Evolutionary conservation across 1,139 yeast genomes (phyloP).

Genomic region (Protomyces inouyei): DNA sequence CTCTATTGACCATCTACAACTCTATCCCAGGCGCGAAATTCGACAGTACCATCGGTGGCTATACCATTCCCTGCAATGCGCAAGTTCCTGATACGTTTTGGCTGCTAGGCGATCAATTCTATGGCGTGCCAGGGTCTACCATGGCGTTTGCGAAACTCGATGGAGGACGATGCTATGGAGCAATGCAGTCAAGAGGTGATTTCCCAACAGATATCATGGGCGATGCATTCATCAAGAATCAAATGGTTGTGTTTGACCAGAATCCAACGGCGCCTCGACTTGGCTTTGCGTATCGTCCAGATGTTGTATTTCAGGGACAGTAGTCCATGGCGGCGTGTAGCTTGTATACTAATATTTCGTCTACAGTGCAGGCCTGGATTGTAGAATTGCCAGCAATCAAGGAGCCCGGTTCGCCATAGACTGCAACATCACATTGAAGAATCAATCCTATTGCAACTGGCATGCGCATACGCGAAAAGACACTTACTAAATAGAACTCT

Average conservation of each 20-base stretch:
- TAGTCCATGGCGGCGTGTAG: constrained; percentile 40
- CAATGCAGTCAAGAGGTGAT: constrained; percentile 20
- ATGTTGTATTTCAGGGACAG: constrained; percentile 34
- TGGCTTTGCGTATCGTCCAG: constrained; percentile 23
- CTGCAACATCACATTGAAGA: too few species aligned
- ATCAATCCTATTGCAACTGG: too few species aligned
- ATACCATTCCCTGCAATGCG: constrained; percentile 13
- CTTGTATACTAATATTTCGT: constrained; percentile 38
- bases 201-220: constrained; percentile 48
- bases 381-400: too few species aligned
- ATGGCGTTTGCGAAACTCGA: constrained; percentile 14
- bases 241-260: constrained; percentile 63
- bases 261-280: constrained; percentile 3
- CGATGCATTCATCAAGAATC: constrained; percentile 60
- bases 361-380: constrained; percentile 36
- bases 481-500: too few species aligned
- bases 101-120: constrained; percentile 17
- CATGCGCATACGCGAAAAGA: too few species aligned
- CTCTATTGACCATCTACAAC: constrained; percentile 19
- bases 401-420: too few species aligned
- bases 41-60: constrained; percentile 13
- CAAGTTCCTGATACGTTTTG: constrained; percentile 14
- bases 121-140: constrained; percentile 15
- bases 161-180: constrained; percentile 15
- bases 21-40: constrained; percentile 12